A percentile compares a stretch with the other conserved stretches of the same genome.
Evolutionary conservation across 768 basidiomycete species (phyloP).

Genomic region (Gloeostereum incarnatum): DNA sequence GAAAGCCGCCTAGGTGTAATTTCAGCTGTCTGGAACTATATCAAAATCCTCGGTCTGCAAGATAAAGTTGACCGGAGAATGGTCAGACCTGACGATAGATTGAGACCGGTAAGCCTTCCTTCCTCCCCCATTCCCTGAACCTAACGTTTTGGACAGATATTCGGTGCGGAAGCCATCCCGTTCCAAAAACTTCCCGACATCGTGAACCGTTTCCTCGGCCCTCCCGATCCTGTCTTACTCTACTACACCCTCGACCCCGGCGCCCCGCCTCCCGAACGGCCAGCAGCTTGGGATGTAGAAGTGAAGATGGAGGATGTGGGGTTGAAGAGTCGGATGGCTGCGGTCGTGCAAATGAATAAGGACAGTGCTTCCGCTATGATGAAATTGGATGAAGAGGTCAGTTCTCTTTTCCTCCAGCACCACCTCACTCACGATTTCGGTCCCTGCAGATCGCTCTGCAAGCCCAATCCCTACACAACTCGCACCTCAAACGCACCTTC

Average conservation of each 20-base stretch:
- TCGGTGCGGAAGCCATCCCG: constrained; percentile 55
- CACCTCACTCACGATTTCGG: not conserved
- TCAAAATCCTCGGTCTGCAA: constrained; percentile 76
- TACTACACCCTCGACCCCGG: constrained; percentile 67
- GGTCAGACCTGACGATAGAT: constrained; percentile 59
- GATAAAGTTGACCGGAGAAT: constrained; percentile 72
- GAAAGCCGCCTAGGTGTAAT: constrained; percentile 77
- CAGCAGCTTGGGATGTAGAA: constrained; percentile 81
- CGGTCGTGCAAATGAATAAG: constrained; percentile 59
- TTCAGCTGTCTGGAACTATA: constrained; percentile 85
- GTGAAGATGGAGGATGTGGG: constrained; percentile 77
- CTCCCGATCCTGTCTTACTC: constrained; percentile 75
- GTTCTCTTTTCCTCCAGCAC: constrained; percentile 6
- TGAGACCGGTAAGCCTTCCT: constrained; percentile 43
- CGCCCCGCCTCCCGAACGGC: constrained; percentile 54
- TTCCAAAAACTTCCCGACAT: constrained; percentile 83
- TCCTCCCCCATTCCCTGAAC: not conserved
- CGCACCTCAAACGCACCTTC: constrained; percentile 82
- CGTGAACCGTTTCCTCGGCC: constrained; percentile 68
- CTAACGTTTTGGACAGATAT: constrained; percentile 37
- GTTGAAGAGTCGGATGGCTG: constrained; percentile 66
- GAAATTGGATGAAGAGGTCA: constrained; percentile 86
- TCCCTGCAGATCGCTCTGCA: constrained; percentile 61
- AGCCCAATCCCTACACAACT: constrained; percentile 79
- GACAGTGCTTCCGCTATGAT: constrained; percentile 59